phyloP scores from a whole-genome alignment of 2,329 filamentous ascomycete genomes.

The Aulographum hederae region DNA sequence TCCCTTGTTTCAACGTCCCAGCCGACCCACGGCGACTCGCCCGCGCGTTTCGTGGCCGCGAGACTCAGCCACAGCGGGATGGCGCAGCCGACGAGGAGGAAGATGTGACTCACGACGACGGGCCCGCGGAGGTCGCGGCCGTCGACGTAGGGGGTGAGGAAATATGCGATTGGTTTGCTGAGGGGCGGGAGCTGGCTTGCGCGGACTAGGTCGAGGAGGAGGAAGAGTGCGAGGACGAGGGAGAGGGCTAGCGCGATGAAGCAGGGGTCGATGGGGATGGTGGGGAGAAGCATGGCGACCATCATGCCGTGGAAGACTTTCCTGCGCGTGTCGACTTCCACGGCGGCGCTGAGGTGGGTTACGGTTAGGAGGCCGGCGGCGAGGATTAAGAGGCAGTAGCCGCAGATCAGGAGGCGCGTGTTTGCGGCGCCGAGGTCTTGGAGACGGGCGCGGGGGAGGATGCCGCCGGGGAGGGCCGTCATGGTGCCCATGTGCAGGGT shows the following conservation, averaged over 20 bases:
- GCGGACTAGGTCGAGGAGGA: constrained; percentile 74
- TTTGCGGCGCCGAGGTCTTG: constrained; percentile 55
- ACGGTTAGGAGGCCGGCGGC: constrained; percentile 55
- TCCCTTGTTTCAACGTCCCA: constrained; percentile 62
- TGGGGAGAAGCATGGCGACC: constrained; percentile 85
- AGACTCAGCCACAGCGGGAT: constrained; percentile 85
- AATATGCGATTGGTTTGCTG: constrained; percentile 67
- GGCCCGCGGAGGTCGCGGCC: constrained; percentile 83
- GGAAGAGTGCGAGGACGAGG: constrained; percentile 64
- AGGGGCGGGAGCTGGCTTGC: constrained; percentile 84
- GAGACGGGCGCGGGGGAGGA: constrained; percentile 33
- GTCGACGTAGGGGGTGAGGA: constrained; percentile 86
- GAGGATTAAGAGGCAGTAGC: constrained; percentile 57
- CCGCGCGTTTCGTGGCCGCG: constrained; percentile 44
- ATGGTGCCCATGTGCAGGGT: constrained; percentile 7
- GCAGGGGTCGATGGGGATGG: constrained; percentile 69
- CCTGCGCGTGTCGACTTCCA: constrained; percentile 84
- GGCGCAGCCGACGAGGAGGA: constrained; percentile 83
- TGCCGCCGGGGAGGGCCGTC: constrained; percentile 8
- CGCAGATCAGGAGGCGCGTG: constrained; percentile 56
- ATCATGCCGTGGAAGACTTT: constrained; percentile 99
- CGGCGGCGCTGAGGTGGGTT: constrained; percentile 53
- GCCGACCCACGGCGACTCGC: constrained; percentile 37
- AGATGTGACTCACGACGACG: constrained; percentile 91
- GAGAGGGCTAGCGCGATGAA: constrained; percentile 67